phyloP scores from a whole-genome alignment of 1,284 basidiomycete genomes.

The Polyporus tsugae region DNA sequence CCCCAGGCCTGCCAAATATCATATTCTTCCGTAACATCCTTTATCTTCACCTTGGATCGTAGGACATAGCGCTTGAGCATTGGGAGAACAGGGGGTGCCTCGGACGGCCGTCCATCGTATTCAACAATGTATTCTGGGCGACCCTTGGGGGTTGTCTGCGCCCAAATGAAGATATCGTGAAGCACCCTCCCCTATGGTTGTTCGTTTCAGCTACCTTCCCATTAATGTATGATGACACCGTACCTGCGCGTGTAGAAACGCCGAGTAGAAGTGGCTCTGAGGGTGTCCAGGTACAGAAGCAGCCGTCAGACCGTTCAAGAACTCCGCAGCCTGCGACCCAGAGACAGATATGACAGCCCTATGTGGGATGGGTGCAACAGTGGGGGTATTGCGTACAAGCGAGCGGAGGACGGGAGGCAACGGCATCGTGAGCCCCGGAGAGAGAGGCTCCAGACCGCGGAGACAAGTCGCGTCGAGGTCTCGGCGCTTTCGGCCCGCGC shows the following conservation, averaged over 20 bases:
- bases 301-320: constrained; percentile 89
- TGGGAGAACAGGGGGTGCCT: constrained; percentile 65
- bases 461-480: constrained; percentile 6
- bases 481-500: constrained; percentile 27
- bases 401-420: constrained; percentile 50
- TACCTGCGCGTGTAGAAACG: constrained; percentile 90
- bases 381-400: constrained; percentile 60
- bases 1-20: constrained; percentile 88
- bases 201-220: background rate
- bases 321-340: constrained; percentile 85
- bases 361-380: constrained; percentile 67
- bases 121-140: constrained; percentile 77
- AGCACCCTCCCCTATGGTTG: constrained; percentile 82
- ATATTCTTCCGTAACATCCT: constrained; percentile 79
- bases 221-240: constrained; percentile 18
- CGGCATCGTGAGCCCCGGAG: constrained; percentile 36
- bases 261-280: constrained; percentile 74
- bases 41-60: constrained; percentile 88
- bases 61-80: constrained; percentile 88
- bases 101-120: constrained; percentile 66
- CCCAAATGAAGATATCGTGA: constrained; percentile 89
- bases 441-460: background rate
- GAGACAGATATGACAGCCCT: constrained; percentile 78
- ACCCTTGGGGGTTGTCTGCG: constrained; percentile 55
- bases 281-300: constrained; percentile 61